phyloP scores from a whole-genome alignment of 2,329 filamentous ascomycete genomes.

The Fusarium chlamydosporum region DNA sequence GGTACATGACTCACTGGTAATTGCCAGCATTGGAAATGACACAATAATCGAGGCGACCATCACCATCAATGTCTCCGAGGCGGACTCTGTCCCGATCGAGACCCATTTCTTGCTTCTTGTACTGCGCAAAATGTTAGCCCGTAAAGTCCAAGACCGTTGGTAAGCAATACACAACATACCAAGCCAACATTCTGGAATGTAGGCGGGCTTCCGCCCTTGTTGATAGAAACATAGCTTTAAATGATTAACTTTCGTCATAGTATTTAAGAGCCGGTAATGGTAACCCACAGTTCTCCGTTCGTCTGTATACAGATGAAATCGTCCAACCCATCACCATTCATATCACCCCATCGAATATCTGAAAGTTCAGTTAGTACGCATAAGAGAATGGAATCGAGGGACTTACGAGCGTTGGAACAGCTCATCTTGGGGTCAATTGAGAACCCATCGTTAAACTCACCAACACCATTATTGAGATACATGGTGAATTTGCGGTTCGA shows the following conservation, averaged over 20 bases:
- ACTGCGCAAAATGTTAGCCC: background rate
- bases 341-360: conserved; percentile 11
- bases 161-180: background rate
- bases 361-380: background rate
- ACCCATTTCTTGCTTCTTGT: conserved; percentile 15
- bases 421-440: conserved; percentile 5
- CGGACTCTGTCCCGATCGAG: conserved; percentile 3
- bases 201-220: conserved; percentile 8
- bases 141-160: background rate
- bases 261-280: too few species aligned
- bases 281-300: conserved; percentile 11
- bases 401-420: conserved; percentile 10
- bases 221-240: conserved; percentile 12
- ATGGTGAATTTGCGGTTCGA: background rate
- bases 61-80: conserved; percentile 10
- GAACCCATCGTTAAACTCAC: conserved; percentile 1
- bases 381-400: rapidly evolving
- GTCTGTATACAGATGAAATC: conserved; percentile 10
- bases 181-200: conserved; percentile 3
- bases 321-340: conserved; percentile 8
- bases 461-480: conserved; percentile 5
- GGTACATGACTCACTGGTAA: background rate
- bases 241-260: too few species aligned
- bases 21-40: conserved; percentile 9
- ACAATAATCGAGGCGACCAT: conserved; percentile 11